Evolutionary conservation across 495 filamentous ascomycete species (phyloP).

Genomic region (Immersiella caudata): DNA sequence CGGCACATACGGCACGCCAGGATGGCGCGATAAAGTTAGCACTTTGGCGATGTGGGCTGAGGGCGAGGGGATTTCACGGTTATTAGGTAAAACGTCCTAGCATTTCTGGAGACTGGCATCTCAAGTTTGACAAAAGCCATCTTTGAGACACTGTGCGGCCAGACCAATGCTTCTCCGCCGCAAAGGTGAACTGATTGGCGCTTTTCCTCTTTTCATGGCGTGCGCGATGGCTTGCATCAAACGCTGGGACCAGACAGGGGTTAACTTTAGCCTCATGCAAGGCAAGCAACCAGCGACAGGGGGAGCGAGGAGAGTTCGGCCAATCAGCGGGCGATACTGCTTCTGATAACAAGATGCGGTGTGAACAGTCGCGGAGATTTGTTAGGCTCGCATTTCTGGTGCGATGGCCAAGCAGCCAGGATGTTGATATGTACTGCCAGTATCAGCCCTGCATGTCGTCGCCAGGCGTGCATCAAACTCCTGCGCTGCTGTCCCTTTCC

Average conservation of each 20-base stretch:
- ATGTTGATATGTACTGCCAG: too few species aligned
- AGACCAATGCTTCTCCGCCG: conserved; percentile 12
- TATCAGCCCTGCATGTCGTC: conserved; percentile 11
- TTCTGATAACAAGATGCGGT: conserved; percentile 28
- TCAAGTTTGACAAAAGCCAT: conserved; percentile 1
- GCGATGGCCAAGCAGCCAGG: not conserved
- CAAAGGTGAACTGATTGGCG: not conserved
- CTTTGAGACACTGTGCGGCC: conserved; percentile 7
- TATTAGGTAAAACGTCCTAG: not conserved
- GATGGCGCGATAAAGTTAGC: not conserved
- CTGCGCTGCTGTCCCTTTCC: conserved; percentile 11
- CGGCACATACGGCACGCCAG: not conserved
- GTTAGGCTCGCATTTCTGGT: conserved; percentile 5
- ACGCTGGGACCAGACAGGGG: conserved; percentile 21
- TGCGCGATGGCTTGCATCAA: conserved; percentile 21
- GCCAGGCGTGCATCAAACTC: not conserved
- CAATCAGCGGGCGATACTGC: conserved; percentile 9
- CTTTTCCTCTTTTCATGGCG: conserved; percentile 17
- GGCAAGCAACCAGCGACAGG: conserved; percentile 16
- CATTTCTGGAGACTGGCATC: conserved; percentile 9
- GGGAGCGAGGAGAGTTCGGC: not conserved
- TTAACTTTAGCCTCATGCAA: conserved; percentile 23
- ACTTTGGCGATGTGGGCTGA: not conserved
- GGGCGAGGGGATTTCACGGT: not conserved
- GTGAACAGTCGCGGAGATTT: conserved; percentile 20